Evolutionary conservation across 2,329 filamentous ascomycete genomes (phyloP), one percentile per base, ranked within the genome.

Genomic region (Nemania sp.): DNA sequence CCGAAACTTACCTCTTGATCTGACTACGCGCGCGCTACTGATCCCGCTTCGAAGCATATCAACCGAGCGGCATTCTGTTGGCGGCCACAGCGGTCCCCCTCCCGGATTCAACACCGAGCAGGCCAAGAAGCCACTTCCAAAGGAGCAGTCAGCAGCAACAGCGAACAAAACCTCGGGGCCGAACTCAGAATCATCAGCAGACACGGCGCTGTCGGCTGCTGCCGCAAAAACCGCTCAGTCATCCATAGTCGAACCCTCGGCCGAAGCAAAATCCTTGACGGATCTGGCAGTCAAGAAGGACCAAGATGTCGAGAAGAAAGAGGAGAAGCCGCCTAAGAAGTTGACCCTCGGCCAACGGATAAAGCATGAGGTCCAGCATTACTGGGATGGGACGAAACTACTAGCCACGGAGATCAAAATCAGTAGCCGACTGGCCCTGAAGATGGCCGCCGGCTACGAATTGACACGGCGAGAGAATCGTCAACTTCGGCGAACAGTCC

Each of bases 371-470:
- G 83, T 83, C 13, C 87, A 89, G 64, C 95, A 99, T 76, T 99
- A 99, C 80, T 98, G 95, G 94, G 95, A 99, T 77, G 95, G 95
- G 62, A 98, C 92, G 29, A 99, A 99, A 78, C 82, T 99, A 71
- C 81, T 99, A 68, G 93, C 89, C 20, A 90, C 92, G 1, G 95
- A 99, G 78, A 88, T 98, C 73, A 91, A 82, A 77, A 99, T 99
- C 75, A 98, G 94, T 76, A 91, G 90, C 63, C 89, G 89, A 65
- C 80, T 99, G 67, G 95, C 93, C 5, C 77, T 97, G 75, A 98
- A 97, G 81, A 99, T 99, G 95, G 92, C 93, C 13, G 93, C 91
- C 60, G 95, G 95, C 7, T 99, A 99, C 78, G 95, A 99, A 77
- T 86, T 99, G 66, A 97, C 91, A 60, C 88, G 95, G 65, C 87